Base-by-base conservation (phyloP, 2,329 filamentous ascomycete genomes). In the Claviceps lovelessii region DNA sequence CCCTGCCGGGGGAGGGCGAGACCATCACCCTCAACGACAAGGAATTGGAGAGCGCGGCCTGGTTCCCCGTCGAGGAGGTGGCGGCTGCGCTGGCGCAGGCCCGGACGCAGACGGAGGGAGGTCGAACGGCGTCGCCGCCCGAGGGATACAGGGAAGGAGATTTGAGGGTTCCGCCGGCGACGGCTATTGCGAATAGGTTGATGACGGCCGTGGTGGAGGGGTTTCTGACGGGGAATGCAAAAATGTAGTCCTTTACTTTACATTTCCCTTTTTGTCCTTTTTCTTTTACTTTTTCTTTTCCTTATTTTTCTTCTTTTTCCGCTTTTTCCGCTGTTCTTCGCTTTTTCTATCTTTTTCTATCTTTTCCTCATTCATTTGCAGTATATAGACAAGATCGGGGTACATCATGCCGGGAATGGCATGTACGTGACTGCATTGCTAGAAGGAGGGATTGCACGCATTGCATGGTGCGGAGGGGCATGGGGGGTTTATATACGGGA, bases 121-220 rank as follows among this genome's bases (percentile, higher is more conserved):
- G 77, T 2, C 65, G 95, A 56, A 86, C 82, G 15, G 84, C 86
- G 46, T 67, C 73, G 1, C 72, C 84, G 1, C 79, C 81, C 0
- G 72, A 78, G 45, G 84, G 77, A 11, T 90, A 90, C 64, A 85
- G 83, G 65, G 82, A 90, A 66, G 90, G 89, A 0, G 80, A 77
- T 4, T 68, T 98, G 72, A 80, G 88, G 55, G 69, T 98, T 65
- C 93, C 93, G 49, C 89, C 90, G 2, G 73, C 77, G 56, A 95
- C 90, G 41, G 91, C 93, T 1, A 97, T 98, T 76, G 93, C 93
- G 17, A 87, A 97, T 68, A 86, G 90, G 67, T 71, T 97, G 65
- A 83, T 98, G 62, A 77, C 75, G 53, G 88, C 90, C 1, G 89
- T 95, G 15, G 79, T 85, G 0, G 81, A 83, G 52, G 89, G 89